Evolutionary conservation across 495 filamentous ascomycete species (phyloP).

Genomic region (Penicillium daleae): DNA sequence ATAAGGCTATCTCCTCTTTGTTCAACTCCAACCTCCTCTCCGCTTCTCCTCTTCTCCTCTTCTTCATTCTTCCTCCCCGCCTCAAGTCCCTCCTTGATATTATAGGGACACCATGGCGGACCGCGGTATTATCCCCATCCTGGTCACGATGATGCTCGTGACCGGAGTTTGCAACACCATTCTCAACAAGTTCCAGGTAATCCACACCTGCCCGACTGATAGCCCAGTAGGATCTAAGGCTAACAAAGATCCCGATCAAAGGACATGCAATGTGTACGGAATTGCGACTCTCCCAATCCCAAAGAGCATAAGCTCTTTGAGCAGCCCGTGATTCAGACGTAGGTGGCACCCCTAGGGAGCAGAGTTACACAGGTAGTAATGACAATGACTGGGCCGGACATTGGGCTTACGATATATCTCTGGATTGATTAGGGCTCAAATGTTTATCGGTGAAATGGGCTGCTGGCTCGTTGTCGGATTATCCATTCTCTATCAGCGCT

Average conservation of each 20-base stretch:
- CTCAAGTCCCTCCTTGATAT: slow-evolving; percentile 1
- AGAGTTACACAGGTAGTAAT: neutral
- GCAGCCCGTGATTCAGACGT: slow-evolving; percentile 95
- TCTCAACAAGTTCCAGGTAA: slow-evolving; percentile 92
- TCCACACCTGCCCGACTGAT: slow-evolving; percentile 13
- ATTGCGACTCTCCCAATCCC: slow-evolving; percentile 81
- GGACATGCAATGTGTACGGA: slow-evolving; percentile 94
- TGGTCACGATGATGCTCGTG: slow-evolving; percentile 90
- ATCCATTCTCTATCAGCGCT: slow-evolving; percentile 65
- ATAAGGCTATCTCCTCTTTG: slow-evolving; percentile 25
- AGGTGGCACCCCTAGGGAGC: slow-evolving; percentile 22
- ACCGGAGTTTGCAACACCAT: slow-evolving; percentile 96
- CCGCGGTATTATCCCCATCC: slow-evolving; percentile 72
- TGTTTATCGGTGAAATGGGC: slow-evolving; percentile 93
- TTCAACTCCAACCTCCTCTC: slow-evolving; percentile 13
- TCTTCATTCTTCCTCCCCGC: slow-evolving; percentile 7
- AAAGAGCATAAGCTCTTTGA: slow-evolving; percentile 71
- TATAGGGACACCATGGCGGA: slow-evolving; percentile 48
- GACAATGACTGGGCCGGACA: slow-evolving; percentile 1
- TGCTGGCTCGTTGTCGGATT: slow-evolving; percentile 84
- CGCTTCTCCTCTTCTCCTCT: slow-evolving; percentile 5
- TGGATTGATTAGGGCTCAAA: slow-evolving; percentile 60
- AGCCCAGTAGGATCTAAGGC: neutral
- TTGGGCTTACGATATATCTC: slow-evolving; percentile 14
- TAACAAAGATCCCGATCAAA: slow-evolving; percentile 32